Conservation (phyloP, 148 eudicot species). For the Fagopyrum homotropicum region DNA sequence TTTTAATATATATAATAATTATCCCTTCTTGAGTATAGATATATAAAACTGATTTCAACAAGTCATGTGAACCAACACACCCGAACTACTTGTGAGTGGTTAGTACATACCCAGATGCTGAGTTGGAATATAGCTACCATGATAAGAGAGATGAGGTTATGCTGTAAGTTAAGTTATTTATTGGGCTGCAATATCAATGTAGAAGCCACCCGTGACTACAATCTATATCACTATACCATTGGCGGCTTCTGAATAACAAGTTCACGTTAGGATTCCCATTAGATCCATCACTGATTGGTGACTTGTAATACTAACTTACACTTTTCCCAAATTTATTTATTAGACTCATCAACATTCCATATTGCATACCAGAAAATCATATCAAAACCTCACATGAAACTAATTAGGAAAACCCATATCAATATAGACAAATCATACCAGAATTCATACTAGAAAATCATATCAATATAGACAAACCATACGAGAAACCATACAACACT, state of each 20-base stretch:
- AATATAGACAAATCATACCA: too few relatives aligned
- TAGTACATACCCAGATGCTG: not conserved
- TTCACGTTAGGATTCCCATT: not conserved
- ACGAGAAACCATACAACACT: too few relatives aligned
- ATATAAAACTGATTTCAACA: not conserved
- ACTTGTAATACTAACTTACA: not conserved
- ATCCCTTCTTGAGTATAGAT: not conserved
- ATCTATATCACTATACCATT: not conserved
- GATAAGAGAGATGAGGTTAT: too few relatives aligned
- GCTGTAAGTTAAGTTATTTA: not conserved
- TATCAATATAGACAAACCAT: too few relatives aligned
- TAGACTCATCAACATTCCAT: too few relatives aligned
- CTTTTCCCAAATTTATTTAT: too few relatives aligned
- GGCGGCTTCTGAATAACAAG: not conserved
- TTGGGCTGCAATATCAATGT: constrained; percentile 2
- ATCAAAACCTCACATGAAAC: too few relatives aligned
- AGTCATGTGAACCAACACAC: not conserved
- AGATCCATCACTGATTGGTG: constrained; percentile 8
- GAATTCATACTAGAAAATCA: too few relatives aligned
- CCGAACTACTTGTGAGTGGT: not conserved
- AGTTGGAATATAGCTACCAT: not conserved
- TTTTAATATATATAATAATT: too few relatives aligned
- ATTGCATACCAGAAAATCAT: too few relatives aligned
- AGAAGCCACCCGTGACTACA: not conserved
- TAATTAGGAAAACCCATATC: too few relatives aligned